phyloP scores from a whole-genome alignment of 805 yeast genomes.

The Komagataella ulmi region DNA sequence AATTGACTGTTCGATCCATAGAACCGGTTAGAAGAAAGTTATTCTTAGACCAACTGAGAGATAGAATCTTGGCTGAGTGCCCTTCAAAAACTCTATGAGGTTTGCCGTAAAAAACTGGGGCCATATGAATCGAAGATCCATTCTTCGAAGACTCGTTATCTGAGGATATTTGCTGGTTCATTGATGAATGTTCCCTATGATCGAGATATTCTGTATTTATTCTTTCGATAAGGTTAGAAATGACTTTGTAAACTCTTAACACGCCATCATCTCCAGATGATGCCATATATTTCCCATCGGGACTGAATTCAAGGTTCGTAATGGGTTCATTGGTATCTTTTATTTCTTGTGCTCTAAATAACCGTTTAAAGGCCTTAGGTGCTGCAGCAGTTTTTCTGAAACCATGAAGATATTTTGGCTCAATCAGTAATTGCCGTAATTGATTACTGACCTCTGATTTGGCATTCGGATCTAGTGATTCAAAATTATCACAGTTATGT shows the following conservation, averaged over 20 bases:
- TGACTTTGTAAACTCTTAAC: conserved; percentile 68
- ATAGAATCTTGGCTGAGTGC: conserved; percentile 59
- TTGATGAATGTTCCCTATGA: not conserved
- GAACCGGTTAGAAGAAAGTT: conserved; percentile 63
- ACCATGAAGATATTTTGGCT: conserved; percentile 44
- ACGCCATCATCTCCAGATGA: conserved; percentile 69
- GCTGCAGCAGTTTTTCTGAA: conserved; percentile 31
- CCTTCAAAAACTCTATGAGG: conserved; percentile 53
- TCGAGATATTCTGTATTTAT: conserved; percentile 10
- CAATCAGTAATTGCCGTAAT: conserved; percentile 9
- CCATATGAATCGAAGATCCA: conserved; percentile 7
- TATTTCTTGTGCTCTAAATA: conserved; percentile 58
- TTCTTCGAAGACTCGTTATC: not conserved
- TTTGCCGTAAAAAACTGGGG: conserved; percentile 59
- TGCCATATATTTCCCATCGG: conserved; percentile 75
- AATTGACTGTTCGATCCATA: conserved; percentile 69
- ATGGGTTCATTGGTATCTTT: conserved; percentile 26
- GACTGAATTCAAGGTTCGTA: conserved; percentile 63
- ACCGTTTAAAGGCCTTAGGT: conserved; percentile 31
- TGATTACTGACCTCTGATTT: conserved; percentile 6
- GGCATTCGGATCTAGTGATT: not conserved
- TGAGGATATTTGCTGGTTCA: not conserved
- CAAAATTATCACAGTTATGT: not conserved
- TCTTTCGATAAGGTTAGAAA: conserved; percentile 59
- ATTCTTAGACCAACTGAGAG: conserved; percentile 81